Evolutionary conservation across 305 asterid species (phyloP), one percentile per base, ranked within the genome.

Genomic region (Fraxinus sp.): DNA sequence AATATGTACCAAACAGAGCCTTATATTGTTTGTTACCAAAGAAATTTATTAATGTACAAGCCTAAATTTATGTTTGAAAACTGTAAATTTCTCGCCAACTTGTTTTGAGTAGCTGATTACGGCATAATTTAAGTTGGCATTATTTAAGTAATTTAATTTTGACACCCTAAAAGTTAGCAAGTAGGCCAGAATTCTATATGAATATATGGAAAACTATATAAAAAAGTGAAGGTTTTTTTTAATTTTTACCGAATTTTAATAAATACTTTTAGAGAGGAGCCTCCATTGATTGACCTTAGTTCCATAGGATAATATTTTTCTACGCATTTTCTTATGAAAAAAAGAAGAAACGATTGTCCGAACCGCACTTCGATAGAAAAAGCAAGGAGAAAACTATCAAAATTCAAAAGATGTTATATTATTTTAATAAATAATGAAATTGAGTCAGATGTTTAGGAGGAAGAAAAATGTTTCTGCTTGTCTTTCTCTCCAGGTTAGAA

Each of bases 401-500:
- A 92, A 4, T 89, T 57, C 73, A 89, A 91, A 85, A 88, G 89
- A 57, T 82, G 30, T 66, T 70, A 33, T 80, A 84, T 36, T 43
- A 46, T 77, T 77, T 68, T 28, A 68, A 79, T 82, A 79, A 83
- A 81, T 83, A 78, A 84, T 86, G 9, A 79, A 83, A 82, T 85
- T 75, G 89, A 85, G 85, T 92, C 92, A 86, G 91, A 91, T 93
- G 90, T 93, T 90, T 88, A 89, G 87, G 94, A 85, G 24, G 90
- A 88, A 86, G 90, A 84, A 88, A 87, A 81, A 89, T 83, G 83
- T 80, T 89, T 93, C 94, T 92, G 93, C 82, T 92, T 92, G 96
- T 93, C 97, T 86, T 86, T 87, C 90, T 91, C 94, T 90, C 81
- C 0, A 81, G 77, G 75, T 75, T 82, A 87, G 93, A 91, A 89